A percentile compares a stretch with the other conserved stretches of the same genome.
phyloP scores from a whole-genome alignment of 768 basidiomycete genomes.

The Tricholoma sp. region DNA sequence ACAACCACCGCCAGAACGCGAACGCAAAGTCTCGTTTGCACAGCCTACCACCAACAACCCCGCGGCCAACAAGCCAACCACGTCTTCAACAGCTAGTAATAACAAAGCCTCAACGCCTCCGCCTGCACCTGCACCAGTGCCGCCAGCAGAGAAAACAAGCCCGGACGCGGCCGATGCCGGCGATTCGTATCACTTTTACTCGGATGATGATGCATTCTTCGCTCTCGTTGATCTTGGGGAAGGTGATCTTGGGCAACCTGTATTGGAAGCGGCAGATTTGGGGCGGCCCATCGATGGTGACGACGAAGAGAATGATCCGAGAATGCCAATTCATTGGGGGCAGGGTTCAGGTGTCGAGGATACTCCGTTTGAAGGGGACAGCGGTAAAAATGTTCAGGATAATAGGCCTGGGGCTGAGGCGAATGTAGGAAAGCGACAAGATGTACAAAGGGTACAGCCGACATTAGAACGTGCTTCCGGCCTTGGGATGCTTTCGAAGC shows the following conservation, averaged over 20 bases:
- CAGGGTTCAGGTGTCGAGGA: constrained; percentile 22
- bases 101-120: background rate
- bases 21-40: background rate
- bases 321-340: constrained; percentile 39
- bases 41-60: background rate
- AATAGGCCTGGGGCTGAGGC: constrained; percentile 3
- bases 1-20: background rate
- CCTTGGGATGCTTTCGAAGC: constrained; percentile 1
- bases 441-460: background rate
- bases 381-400: constrained; percentile 7
- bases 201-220: constrained; percentile 65
- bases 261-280: constrained; percentile 38
- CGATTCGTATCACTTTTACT: constrained; percentile 47
- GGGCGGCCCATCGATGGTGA: constrained; percentile 41
- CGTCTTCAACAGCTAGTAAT: background rate
- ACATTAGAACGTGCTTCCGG: background rate
- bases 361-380: constrained; percentile 8
- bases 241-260: constrained; percentile 37
- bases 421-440: background rate
- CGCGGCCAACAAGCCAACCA: background rate
- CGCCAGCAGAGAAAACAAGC: constrained; percentile 1
- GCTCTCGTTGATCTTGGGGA: constrained; percentile 51
- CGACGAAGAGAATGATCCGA: constrained; percentile 16
- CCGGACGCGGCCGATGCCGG: constrained; percentile 17
- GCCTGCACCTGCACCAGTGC: constrained; percentile 5